A percentile compares a stretch with the other conserved stretches of the same genome.
phyloP scores from a whole-genome alignment of 306 rosid species.

The Arachis stenosperma region DNA sequence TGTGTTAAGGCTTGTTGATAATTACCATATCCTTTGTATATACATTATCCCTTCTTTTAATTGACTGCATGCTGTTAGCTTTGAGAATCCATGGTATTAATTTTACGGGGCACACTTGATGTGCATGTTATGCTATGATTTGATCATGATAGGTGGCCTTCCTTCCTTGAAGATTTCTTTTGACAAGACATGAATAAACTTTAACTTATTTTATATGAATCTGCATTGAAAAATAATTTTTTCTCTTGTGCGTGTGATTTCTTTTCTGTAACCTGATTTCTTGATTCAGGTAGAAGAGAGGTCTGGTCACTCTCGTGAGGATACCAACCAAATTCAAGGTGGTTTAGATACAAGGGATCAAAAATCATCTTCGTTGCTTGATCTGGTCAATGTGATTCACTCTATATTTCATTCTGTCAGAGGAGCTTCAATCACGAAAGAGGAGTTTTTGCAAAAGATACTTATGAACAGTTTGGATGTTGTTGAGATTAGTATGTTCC shows the following conservation, averaged over 20 bases:
- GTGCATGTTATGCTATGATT: conserved; percentile 1
- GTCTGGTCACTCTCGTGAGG: conserved; percentile 35
- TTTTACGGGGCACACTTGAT: neutral
- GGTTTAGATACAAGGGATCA: conserved; percentile 25
- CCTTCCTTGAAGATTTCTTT: neutral
- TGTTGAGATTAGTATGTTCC: conserved; percentile 59
- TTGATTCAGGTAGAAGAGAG: conserved; percentile 45
- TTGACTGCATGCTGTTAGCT: neutral
- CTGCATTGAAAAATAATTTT: neutral
- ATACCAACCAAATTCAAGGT: conserved; percentile 33
- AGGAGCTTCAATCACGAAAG: conserved; percentile 63
- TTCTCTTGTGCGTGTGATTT: conserved; percentile 10
- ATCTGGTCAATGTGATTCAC: conserved; percentile 58
- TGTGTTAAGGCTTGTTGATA: conserved; percentile 10
- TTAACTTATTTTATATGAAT: neutral
- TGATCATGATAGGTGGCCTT: neutral
- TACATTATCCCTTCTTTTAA: neutral
- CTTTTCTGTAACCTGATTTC: conserved; percentile 27
- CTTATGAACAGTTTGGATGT: conserved; percentile 57
- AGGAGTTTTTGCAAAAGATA: conserved; percentile 77
- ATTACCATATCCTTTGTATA: neutral
- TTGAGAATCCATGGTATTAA: neutral
- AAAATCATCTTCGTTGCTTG: conserved; percentile 44
- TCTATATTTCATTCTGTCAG: conserved; percentile 55
- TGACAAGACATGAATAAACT: neutral